A percentile compares a stretch with the other conserved stretches of the same genome.
Conservation (phyloP, 1,284 basidiomycete genomes). For the Mycosarcoma maydis region DNA sequence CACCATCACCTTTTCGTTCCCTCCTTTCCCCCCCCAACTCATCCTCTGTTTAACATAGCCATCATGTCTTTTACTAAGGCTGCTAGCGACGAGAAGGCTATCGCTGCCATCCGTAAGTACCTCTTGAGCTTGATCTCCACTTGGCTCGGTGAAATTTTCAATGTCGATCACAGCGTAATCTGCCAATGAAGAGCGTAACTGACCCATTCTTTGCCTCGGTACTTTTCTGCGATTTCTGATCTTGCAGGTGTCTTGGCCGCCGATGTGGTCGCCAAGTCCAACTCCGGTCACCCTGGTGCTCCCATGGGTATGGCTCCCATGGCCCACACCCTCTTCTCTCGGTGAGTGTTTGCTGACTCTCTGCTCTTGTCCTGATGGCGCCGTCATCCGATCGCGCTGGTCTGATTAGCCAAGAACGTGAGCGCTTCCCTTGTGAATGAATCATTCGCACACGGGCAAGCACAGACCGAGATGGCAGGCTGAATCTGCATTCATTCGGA, state of each 20-base stretch:
- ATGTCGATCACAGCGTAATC: too few species aligned
- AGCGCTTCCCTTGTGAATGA: too few species aligned
- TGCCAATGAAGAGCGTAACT: too few species aligned
- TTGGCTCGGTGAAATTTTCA: background rate
- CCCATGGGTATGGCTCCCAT: conserved; percentile 81
- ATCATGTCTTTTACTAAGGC: conserved; percentile 54
- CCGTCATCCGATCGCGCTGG: background rate
- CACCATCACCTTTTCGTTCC: conserved; percentile 15
- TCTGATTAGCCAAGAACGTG: too few species aligned
- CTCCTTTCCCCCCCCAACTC: background rate
- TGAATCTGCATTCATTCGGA: background rate
- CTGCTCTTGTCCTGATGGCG: background rate
- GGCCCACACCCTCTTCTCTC: conserved; percentile 85
- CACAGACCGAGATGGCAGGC: too few species aligned
- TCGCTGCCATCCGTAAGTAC: conserved; percentile 60
- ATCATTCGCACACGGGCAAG: too few species aligned
- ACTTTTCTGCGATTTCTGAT: background rate
- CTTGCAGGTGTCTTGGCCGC: conserved; percentile 52
- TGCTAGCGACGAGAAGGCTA: conserved; percentile 57
- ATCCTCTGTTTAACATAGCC: conserved; percentile 2
- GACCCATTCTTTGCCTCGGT: background rate
- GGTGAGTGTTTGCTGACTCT: conserved; percentile 68
- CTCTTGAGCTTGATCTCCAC: background rate
- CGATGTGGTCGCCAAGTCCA: conserved; percentile 70
- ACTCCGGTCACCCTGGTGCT: conserved; percentile 74